These are phyloP conservation scores for Cystofilobasidium ferigula DNA, from an alignment of 768 basidiomycete genomes.

Conservation along the genomic window DNA sequence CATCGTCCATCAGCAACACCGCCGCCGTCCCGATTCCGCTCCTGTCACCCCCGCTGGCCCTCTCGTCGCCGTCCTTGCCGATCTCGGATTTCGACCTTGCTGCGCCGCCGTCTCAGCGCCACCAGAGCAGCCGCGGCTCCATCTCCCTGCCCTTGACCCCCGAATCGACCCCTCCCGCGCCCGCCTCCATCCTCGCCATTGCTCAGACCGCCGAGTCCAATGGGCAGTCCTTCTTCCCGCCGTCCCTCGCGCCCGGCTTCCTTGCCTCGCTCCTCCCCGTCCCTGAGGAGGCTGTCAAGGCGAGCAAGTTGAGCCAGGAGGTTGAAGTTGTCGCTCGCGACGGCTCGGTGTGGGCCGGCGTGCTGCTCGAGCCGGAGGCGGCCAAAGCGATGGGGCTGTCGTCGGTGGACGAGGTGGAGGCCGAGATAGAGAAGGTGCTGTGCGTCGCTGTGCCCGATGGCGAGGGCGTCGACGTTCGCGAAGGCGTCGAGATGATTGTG, in stretches of 20 bases:
- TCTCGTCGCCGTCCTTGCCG: conserved; percentile 2
- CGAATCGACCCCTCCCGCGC: conserved; percentile 11
- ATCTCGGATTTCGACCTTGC: not conserved
- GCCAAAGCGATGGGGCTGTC: not conserved
- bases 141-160: conserved; percentile 3
- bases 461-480: conserved; percentile 63
- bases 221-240: not conserved
- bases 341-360: conserved; percentile 7
- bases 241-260: not conserved
- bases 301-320: not conserved
- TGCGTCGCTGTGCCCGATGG: conserved; percentile 64
- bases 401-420: conserved; percentile 29
- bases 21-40: conserved; percentile 6
- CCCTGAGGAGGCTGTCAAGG: not conserved
- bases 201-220: not conserved
- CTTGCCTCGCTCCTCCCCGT: not conserved
- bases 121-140: not conserved
- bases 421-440: conserved; percentile 60
- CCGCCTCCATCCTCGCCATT: not conserved
- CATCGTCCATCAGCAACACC: not conserved
- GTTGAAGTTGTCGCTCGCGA: conserved; percentile 7
- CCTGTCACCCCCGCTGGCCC: conserved; percentile 7
- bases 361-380: conserved; percentile 8
- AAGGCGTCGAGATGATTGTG: conserved; percentile 50
- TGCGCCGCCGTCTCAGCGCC: not conserved